These are phyloP conservation scores for Thalassiosira hispida DNA, from an alignment of 352 stramenopile genomes.

Conservation along the genomic window DNA sequence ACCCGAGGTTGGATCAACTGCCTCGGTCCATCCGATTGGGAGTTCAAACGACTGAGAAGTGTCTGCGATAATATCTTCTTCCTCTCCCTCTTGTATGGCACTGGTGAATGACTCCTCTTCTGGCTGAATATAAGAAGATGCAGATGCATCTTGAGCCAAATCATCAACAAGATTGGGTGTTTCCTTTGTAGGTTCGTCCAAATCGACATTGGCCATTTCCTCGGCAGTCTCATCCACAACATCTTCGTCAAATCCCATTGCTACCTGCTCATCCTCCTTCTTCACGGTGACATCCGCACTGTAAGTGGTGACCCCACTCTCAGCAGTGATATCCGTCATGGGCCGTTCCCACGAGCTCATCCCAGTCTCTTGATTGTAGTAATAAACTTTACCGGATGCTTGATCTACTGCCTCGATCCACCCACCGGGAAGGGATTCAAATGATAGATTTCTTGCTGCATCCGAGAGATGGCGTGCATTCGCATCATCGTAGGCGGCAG, in stretches of 20 bases:
- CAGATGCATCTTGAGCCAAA: too few relatives aligned
- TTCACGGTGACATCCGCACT: too few relatives aligned
- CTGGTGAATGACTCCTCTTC: too few relatives aligned
- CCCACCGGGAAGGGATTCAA: slow-evolving; percentile 10
- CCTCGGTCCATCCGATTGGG: slow-evolving; percentile 36
- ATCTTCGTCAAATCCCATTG: too few relatives aligned
- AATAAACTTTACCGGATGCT: slow-evolving; percentile 51
- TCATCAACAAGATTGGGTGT: too few relatives aligned
- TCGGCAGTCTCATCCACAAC: too few relatives aligned
- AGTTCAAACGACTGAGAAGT: not conserved
- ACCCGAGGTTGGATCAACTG: slow-evolving; percentile 45
- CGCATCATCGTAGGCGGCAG: not conserved
- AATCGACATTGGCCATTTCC: too few relatives aligned
- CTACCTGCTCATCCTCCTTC: not conserved
- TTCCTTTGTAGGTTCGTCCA: too few relatives aligned
- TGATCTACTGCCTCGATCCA: slow-evolving; percentile 61
- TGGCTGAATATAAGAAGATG: too few relatives aligned
- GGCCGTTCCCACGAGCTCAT: slow-evolving; percentile 2
- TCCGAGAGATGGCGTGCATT: too few relatives aligned
- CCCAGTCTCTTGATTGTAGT: slow-evolving; percentile 50
- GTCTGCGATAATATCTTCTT: not conserved
- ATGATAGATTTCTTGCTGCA: not conserved
- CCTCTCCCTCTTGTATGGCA: not conserved
- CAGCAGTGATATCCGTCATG: not conserved
- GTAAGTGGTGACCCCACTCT: not conserved